phyloP scores from a whole-genome alignment of 108 stramenopile species.

The Nitzschia sp. region DNA sequence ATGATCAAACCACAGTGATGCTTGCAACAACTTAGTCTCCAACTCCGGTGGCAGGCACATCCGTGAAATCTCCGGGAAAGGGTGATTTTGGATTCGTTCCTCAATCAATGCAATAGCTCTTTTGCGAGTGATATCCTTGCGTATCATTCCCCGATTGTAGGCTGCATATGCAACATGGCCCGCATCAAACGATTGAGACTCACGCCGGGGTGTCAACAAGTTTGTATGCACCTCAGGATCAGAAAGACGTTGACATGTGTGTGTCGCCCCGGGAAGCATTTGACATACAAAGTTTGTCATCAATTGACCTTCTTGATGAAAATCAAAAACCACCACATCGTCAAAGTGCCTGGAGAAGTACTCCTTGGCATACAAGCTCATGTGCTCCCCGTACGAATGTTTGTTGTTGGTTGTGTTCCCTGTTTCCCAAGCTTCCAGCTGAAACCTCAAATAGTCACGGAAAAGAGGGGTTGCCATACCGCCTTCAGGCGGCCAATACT shows the following conservation, averaged over 20 bases:
- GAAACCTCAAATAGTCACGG: conserved; percentile 7
- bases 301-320: conserved; percentile 19
- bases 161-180: conserved; percentile 16
- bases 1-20: conserved; percentile 18
- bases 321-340: conserved; percentile 20
- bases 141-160: conserved; percentile 1
- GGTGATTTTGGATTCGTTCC: neutral
- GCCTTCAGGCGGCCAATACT: conserved; percentile 16
- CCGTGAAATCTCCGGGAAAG: neutral
- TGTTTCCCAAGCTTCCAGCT: conserved; percentile 14
- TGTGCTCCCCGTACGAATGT: conserved; percentile 23
- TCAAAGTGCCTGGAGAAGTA: conserved; percentile 25
- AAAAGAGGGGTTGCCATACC: conserved; percentile 17
- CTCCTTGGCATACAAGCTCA: conserved; percentile 14
- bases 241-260: conserved; percentile 12
- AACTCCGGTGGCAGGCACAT: conserved; percentile 4
- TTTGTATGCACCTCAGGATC: neutral
- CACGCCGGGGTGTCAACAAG: neutral
- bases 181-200: conserved; percentile 22
- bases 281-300: conserved; percentile 28
- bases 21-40: conserved; percentile 3
- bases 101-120: neutral
- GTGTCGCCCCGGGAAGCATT: conserved; percentile 20
- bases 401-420: conserved; percentile 17
- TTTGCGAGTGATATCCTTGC: neutral